phyloP scores from a whole-genome alignment of 805 yeast genomes.

The Sugiyamaella smithiae region DNA sequence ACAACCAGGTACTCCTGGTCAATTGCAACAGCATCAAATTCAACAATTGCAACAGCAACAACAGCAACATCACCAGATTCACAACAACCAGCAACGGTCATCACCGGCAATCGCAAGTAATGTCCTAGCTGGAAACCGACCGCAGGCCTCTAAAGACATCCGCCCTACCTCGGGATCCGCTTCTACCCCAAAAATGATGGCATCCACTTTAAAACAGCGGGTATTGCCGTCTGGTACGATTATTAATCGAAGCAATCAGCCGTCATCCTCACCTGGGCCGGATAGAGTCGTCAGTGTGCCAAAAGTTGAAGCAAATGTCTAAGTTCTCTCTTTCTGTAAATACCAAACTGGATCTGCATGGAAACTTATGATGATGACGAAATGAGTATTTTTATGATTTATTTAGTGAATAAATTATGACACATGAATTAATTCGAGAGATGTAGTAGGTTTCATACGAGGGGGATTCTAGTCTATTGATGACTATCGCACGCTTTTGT shows the following conservation, averaged over 20 bases:
- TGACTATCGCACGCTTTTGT: no score
- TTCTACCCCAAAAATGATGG: slow-evolving; percentile 1
- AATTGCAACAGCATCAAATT: slow-evolving; percentile 6
- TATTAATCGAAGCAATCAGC: background rate
- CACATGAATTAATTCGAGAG: no score
- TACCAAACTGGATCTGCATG: background rate
- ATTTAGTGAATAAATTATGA: slow-evolving; percentile 4
- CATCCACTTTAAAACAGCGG: background rate
- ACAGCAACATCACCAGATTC: slow-evolving; percentile 11
- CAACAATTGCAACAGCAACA: slow-evolving; percentile 18
- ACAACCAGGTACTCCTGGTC: background rate
- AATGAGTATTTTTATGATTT: slow-evolving; percentile 4
- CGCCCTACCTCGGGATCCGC: no score
- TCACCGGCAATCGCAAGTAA: slow-evolving; percentile 1
- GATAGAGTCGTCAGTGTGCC: slow-evolving; percentile 8
- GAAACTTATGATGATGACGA: slow-evolving; percentile 7
- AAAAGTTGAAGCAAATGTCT: slow-evolving; percentile 16
- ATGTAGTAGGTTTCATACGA: no score
- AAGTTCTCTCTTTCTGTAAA: slow-evolving; percentile 1
- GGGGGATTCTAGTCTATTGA: no score
- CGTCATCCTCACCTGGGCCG: background rate
- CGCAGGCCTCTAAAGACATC: no score
- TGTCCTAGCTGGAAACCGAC: slow-evolving; percentile 1
- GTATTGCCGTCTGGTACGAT: background rate
- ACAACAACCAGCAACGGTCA: background rate